These are phyloP conservation scores for Chrysoporthe austroafricana DNA, from an alignment of 2,329 filamentous ascomycete species.

Conservation along the genomic window DNA sequence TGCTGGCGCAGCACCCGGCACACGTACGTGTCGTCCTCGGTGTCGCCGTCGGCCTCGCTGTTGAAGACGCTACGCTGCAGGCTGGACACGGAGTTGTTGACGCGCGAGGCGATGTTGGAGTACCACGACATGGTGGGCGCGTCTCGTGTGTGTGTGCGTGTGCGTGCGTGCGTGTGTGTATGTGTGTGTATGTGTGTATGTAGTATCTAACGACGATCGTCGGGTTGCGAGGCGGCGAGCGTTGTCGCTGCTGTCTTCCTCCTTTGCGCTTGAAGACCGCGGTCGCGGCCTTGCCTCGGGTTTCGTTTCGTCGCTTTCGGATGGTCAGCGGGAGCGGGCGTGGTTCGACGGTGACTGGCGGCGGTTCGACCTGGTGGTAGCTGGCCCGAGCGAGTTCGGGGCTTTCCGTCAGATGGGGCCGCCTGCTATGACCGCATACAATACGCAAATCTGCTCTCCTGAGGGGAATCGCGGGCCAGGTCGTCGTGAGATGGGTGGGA, in stretches of 20 bases:
- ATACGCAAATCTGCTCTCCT: not conserved
- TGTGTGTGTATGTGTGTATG: not conserved
- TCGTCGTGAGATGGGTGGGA: not conserved
- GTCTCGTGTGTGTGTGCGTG: not conserved
- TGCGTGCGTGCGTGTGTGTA: not conserved
- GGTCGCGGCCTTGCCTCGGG: constrained; percentile 11
- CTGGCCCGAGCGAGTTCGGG: not conserved
- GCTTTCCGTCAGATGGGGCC: not conserved
- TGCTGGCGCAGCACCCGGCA: constrained; percentile 91
- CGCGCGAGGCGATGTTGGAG: constrained; percentile 70
- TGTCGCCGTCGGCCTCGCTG: constrained; percentile 70
- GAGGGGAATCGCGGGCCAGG: not conserved
- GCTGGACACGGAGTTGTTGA: constrained; percentile 69
- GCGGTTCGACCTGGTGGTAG: not conserved
- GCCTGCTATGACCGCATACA: not conserved
- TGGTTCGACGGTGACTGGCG: not conserved
- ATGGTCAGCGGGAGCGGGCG: not conserved
- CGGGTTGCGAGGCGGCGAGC: not conserved
- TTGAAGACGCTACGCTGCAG: constrained; percentile 54
- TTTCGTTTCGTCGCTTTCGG: constrained; percentile 21
- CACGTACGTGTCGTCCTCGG: constrained; percentile 91
- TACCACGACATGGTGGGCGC: constrained; percentile 74
- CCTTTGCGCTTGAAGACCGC: constrained; percentile 5
- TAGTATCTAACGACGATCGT: not conserved
- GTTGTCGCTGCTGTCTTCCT: not conserved